These are phyloP conservation scores for Xylaria polymorpha DNA, from an alignment of 2,329 filamentous ascomycete genomes.

Conservation along the genomic window DNA sequence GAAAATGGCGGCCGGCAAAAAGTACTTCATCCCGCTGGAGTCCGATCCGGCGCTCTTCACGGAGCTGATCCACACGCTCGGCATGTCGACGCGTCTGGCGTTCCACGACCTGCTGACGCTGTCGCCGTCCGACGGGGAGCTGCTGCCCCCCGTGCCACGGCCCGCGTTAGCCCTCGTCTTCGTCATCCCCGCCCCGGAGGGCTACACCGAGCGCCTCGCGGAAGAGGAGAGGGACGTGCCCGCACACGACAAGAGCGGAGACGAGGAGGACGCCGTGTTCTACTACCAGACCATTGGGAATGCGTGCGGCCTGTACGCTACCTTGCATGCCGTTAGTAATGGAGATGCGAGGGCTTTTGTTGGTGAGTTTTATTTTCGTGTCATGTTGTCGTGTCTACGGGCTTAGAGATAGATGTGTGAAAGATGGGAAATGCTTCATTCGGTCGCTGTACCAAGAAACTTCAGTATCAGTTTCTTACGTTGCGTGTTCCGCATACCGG, in stretches of 20 bases:
- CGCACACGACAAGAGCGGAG: constrained; percentile 64
- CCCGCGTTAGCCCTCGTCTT: constrained; percentile 80
- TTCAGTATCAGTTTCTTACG: too few species aligned
- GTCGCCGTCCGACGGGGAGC: constrained; percentile 25
- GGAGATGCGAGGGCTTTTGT: constrained; percentile 30
- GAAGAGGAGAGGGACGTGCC: constrained; percentile 69
- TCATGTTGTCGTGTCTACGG: neutral
- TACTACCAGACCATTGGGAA: constrained; percentile 37
- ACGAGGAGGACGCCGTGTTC: constrained; percentile 35
- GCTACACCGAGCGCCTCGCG: constrained; percentile 77
- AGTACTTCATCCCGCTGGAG: constrained; percentile 39
- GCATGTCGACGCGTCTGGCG: constrained; percentile 31
- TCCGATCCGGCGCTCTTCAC: constrained; percentile 40
- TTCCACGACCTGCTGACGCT: constrained; percentile 40
- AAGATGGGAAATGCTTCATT: neutral
- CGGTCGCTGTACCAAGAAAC: neutral
- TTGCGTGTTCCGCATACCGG: neutral
- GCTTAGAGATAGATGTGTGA: neutral
- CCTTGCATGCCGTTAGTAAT: constrained; percentile 36
- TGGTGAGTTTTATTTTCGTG: constrained; percentile 35
- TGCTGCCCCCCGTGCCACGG: constrained; percentile 32
- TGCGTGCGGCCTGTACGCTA: constrained; percentile 35
- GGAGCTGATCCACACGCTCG: constrained; percentile 36
- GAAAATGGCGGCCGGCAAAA: constrained; percentile 24
- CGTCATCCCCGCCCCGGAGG: constrained; percentile 85